Conservation (phyloP, 169 alveolate genomes). For the Eimeria necatrix region DNA sequence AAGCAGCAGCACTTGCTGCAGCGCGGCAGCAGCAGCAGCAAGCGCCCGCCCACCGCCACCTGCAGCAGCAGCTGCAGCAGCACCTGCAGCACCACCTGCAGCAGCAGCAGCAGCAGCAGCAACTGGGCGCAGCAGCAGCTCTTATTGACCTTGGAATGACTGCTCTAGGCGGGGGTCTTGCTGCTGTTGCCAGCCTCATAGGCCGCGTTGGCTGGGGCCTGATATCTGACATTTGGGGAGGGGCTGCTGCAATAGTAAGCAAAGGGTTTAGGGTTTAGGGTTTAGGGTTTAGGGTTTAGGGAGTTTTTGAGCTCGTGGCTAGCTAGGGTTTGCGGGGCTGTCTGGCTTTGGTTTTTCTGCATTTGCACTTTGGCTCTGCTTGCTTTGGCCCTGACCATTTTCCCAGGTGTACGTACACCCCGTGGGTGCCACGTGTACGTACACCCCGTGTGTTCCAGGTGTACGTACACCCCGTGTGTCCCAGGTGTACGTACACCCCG, state of each 20-base stretch:
- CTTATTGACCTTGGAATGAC: neutral
- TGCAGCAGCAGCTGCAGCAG: neutral
- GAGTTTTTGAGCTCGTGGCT: neutral
- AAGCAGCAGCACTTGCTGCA: slow-evolving; percentile 9
- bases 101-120: slow-evolving; percentile 31
- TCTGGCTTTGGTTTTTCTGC: too few relatives aligned
- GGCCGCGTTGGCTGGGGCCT: neutral
- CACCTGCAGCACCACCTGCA: slow-evolving; percentile 1
- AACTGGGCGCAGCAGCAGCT: neutral
- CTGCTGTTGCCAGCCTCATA: neutral
- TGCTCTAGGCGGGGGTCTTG: neutral
- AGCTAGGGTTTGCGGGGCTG: too few relatives aligned
- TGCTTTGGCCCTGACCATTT: too few relatives aligned
- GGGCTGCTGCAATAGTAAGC: neutral
- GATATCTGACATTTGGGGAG: neutral
- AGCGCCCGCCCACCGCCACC: neutral
- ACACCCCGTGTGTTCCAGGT: neutral
- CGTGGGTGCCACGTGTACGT: neutral
- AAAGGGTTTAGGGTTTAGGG: neutral
- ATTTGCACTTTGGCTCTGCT: too few relatives aligned
- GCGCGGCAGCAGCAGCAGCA: neutral
- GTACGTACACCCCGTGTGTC: too few relatives aligned
- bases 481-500: too few relatives aligned
- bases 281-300: slow-evolving; percentile 20
- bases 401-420: too few relatives aligned